Evolutionary conservation across 129 eudicot genomes (phyloP).

Genomic region (Pittosporum tobira): DNA sequence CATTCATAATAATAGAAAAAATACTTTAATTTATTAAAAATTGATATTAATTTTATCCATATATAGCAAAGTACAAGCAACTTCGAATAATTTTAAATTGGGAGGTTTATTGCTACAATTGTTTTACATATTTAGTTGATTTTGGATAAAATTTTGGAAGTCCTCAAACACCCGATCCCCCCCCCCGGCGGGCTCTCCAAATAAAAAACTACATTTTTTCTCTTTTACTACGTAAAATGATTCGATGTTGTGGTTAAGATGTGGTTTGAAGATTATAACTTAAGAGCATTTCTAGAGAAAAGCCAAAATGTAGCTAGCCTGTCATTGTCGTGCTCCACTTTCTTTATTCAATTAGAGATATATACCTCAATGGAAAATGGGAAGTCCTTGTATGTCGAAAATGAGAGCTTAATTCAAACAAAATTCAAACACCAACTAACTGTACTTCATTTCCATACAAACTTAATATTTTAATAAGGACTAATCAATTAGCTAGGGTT

Average conservation of each 20-base stretch:
- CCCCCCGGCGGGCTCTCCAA: too few relatives aligned
- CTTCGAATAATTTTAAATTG: too few relatives aligned
- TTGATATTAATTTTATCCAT: too few relatives aligned
- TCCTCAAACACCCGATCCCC: too few relatives aligned
- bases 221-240: background rate
- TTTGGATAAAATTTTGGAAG: too few relatives aligned
- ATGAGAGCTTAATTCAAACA: background rate
- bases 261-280: background rate
- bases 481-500: background rate
- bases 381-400: background rate
- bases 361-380: background rate
- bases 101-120: too few relatives aligned
- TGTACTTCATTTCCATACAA: background rate
- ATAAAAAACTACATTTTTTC: too few relatives aligned
- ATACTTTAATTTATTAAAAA: too few relatives aligned
- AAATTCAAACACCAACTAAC: conserved; percentile 2
- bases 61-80: too few relatives aligned
- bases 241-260: background rate
- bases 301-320: background rate
- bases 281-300: background rate
- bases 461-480: background rate
- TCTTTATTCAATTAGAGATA: background rate
- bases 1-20: too few relatives aligned
- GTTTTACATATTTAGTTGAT: too few relatives aligned
- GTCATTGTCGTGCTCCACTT: background rate